These are phyloP conservation scores for Saturnispora dispora DNA, from an alignment of 805 yeast species.

Conservation along the genomic window DNA sequence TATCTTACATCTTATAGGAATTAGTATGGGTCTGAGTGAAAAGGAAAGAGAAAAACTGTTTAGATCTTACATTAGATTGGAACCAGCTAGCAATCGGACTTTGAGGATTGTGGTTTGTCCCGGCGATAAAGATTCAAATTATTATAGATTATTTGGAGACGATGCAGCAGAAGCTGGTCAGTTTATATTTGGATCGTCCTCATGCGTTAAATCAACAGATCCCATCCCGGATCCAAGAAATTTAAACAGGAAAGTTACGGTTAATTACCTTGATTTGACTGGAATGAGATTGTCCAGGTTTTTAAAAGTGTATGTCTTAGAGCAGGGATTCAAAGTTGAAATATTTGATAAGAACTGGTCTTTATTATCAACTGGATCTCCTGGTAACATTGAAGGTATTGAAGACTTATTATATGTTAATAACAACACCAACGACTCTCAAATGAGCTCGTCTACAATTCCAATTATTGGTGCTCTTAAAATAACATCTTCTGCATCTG, in stretches of 20 bases:
- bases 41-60: slow-evolving; percentile 7
- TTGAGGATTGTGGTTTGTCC: slow-evolving; percentile 48
- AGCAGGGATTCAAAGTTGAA: slow-evolving; percentile 68
- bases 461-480: slow-evolving; percentile 49
- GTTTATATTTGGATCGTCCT: slow-evolving; percentile 68
- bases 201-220: slow-evolving; percentile 52
- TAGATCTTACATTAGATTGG: slow-evolving; percentile 33
- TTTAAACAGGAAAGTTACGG: slow-evolving; percentile 30
- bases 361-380: slow-evolving; percentile 58
- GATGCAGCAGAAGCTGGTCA: slow-evolving; percentile 85
- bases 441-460: slow-evolving; percentile 22
- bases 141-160: slow-evolving; percentile 60
- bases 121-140: slow-evolving; percentile 58
- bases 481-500: slow-evolving; percentile 30
- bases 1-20: neutral
- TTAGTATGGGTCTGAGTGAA: slow-evolving; percentile 17
- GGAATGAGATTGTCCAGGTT: slow-evolving; percentile 61
- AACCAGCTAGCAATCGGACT: slow-evolving; percentile 39
- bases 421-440: slow-evolving; percentile 25
- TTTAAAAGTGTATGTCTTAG: slow-evolving; percentile 57
- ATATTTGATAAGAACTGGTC: slow-evolving; percentile 64
- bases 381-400: slow-evolving; percentile 77
- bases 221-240: slow-evolving; percentile 27
- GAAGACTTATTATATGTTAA: slow-evolving; percentile 49
- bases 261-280: slow-evolving; percentile 67